A percentile compares a stretch with the other conserved stretches of the same genome.
These are phyloP conservation scores for Phylloporus sp. DNA, from an alignment of 768 basidiomycete genomes.

Conservation along the genomic window DNA sequence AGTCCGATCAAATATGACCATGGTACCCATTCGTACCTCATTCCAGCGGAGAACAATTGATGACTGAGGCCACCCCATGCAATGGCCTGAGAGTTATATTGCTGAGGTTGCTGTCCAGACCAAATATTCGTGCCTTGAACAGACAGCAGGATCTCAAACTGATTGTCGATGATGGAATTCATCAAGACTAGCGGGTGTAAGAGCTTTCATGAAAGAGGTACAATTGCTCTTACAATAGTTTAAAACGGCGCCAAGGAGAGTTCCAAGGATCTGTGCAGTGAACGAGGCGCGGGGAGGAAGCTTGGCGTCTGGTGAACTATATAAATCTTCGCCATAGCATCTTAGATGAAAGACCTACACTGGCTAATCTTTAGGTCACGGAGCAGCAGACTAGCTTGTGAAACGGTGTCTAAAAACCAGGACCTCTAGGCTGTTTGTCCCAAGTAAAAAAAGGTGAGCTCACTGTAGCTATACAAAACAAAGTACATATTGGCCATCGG, in stretches of 20 bases:
- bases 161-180: slow-evolving; percentile 53
- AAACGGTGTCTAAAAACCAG: slow-evolving; percentile 42
- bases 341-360: slow-evolving; percentile 9
- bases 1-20: slow-evolving; percentile 35
- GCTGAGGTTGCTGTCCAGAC: slow-evolving; percentile 30
- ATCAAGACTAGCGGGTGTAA: slow-evolving; percentile 56
- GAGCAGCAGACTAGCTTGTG: slow-evolving; percentile 48
- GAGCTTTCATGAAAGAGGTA: no score
- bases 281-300: slow-evolving; percentile 64
- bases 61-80: slow-evolving; percentile 38
- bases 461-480: slow-evolving; percentile 45
- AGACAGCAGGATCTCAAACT: slow-evolving; percentile 48
- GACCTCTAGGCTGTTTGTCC: slow-evolving; percentile 37
- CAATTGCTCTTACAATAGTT: slow-evolving; percentile 46
- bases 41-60: slow-evolving; percentile 31
- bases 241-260: slow-evolving; percentile 48
- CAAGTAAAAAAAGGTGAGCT: slow-evolving; percentile 6
- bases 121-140: slow-evolving; percentile 48
- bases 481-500: slow-evolving; percentile 45
- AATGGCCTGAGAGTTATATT: slow-evolving; percentile 33
- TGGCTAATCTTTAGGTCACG: slow-evolving; percentile 50
- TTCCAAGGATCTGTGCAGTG: slow-evolving; percentile 53
- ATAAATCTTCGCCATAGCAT: slow-evolving; percentile 35
- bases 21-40: slow-evolving; percentile 39
- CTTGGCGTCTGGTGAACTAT: slow-evolving; percentile 35